phyloP scores from a whole-genome alignment of 225 moss, liverwort and hornwort species.

The Marchantia polymorpha region DNA sequence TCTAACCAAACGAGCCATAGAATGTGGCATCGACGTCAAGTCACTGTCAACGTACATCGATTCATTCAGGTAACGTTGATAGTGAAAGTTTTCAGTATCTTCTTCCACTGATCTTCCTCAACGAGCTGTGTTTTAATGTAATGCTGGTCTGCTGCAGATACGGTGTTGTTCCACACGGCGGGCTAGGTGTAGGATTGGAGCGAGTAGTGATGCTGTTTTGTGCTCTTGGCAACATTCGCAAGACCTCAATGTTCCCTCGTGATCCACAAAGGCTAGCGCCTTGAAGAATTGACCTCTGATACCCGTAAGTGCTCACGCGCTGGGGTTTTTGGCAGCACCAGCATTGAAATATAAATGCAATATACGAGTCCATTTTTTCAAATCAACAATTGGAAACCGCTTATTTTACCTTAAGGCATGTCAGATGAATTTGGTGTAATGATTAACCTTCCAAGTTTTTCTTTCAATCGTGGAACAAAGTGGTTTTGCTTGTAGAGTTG shows the following conservation, averaged over 20 bases:
- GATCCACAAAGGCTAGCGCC: conserved; percentile 87
- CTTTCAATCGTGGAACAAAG: too few relatives aligned
- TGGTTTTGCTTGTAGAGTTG: too few relatives aligned
- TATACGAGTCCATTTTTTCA: background rate
- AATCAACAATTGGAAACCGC: background rate
- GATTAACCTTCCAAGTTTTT: too few relatives aligned
- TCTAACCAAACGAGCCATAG: conserved; percentile 54
- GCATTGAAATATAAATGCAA: background rate
- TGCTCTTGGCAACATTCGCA: conserved; percentile 81
- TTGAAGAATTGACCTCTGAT: conserved; percentile 24
- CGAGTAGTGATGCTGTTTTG: conserved; percentile 95
- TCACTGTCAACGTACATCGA: conserved; percentile 69
- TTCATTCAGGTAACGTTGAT: conserved; percentile 67
- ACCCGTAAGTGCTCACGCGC: conserved; percentile 5
- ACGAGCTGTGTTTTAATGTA: background rate
- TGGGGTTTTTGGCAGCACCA: background rate
- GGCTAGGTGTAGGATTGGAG: conserved; percentile 79
- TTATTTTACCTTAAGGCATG: too few relatives aligned
- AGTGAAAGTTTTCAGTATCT: background rate
- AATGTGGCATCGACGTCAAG: conserved; percentile 76
- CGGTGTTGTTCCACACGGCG: conserved; percentile 84
- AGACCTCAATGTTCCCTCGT: conserved; percentile 83
- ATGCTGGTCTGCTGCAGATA: conserved; percentile 44
- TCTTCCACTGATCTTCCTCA: background rate
- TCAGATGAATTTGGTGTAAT: too few relatives aligned